Base-by-base conservation (phyloP, 2,329 filamentous ascomycete species). In the Blastomyces parvus region DNA sequence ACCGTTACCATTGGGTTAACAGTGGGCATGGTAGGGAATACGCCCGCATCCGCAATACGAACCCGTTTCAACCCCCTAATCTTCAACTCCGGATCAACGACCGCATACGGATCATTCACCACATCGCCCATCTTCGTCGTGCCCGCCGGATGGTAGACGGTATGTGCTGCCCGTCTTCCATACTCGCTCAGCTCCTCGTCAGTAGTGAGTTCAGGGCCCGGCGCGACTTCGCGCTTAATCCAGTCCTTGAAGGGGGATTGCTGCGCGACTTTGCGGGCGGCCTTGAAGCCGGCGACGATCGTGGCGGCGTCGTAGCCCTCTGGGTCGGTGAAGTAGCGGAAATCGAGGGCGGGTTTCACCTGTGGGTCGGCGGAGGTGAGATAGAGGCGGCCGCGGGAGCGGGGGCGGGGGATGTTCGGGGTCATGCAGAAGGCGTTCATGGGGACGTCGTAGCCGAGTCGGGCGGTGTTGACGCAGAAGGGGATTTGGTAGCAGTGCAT, bases 401-500 rank as follows among this genome's bases (percentile, higher is more conserved):
- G 86, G 36, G 90, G 88, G 30, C 90, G 88, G 42, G 89, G 90
- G 70, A 95, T 94, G 79, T 95, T 94, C 71, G 90, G 90, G 19
- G 90, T 94, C 88, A 94, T 94, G 84, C 90, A 94, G 81, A 95
- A 95, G 61, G 90, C 90, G 70, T 92, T 88, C 65, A 87, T 79
- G 59, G 84, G 84, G 50, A 80, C 80, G 70, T 86, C 84, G 74
- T 87, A 96, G 68, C 91, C 91, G 13, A 96, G 83, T 50, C 89
- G 86, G 62, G 83, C 79, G 1, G 91, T 96, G 82, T 96, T 96
- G 69, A 91, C 85, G 66, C 87, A 89, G 78, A 96, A 96, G 62
- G 91, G 91, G 69, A 96, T 95, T 78, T 96, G 91, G 81, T 96
- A 96, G 83, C 91, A 96, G 80, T 96, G 91, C 88, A 94, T 94